Conservation (phyloP, 176 grass and related monocot species). For the Carex parvula region DNA sequence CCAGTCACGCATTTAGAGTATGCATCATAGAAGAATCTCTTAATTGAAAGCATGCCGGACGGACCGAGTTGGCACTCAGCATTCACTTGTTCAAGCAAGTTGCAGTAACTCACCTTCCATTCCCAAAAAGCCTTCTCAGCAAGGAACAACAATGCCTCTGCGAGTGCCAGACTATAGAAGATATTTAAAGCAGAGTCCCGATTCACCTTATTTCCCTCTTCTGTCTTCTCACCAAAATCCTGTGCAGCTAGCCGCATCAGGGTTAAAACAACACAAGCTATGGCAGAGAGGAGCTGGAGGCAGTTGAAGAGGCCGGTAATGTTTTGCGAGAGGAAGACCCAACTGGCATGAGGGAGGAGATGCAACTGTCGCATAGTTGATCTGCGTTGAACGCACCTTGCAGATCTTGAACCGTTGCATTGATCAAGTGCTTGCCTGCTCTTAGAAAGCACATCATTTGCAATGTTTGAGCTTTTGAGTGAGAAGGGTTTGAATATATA, state of each 20-base stretch:
- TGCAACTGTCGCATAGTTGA: background rate
- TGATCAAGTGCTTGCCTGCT: background rate
- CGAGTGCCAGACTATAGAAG: slow-evolving; percentile 61
- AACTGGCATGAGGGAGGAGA: slow-evolving; percentile 24
- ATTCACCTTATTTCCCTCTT: slow-evolving; percentile 36
- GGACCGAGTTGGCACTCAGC: slow-evolving; percentile 47
- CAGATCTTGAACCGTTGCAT: background rate
- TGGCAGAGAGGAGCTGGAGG: slow-evolving; percentile 56
- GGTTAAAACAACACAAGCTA: slow-evolving; percentile 52
- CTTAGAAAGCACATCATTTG: background rate
- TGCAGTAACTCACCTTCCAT: slow-evolving; percentile 52
- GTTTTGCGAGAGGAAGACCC: slow-evolving; percentile 44
- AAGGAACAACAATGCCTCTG: slow-evolving; percentile 64
- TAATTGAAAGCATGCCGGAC: slow-evolving; percentile 41
- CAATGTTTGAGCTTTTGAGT: slow-evolving; percentile 20
- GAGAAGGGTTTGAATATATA: slow-evolving; percentile 33
- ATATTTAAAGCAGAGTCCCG: slow-evolving; percentile 49
- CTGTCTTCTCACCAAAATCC: slow-evolving; percentile 43
- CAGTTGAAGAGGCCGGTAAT: slow-evolving; percentile 48
- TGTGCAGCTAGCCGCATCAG: slow-evolving; percentile 41
- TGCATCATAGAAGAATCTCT: slow-evolving; percentile 73
- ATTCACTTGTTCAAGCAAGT: slow-evolving; percentile 50
- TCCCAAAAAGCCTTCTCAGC: slow-evolving; percentile 64
- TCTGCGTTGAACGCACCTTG: background rate
- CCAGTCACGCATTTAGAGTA: slow-evolving; percentile 63